Evolutionary conservation across 163 green algal species (phyloP).

Genomic region (Chloromonas sp.): DNA sequence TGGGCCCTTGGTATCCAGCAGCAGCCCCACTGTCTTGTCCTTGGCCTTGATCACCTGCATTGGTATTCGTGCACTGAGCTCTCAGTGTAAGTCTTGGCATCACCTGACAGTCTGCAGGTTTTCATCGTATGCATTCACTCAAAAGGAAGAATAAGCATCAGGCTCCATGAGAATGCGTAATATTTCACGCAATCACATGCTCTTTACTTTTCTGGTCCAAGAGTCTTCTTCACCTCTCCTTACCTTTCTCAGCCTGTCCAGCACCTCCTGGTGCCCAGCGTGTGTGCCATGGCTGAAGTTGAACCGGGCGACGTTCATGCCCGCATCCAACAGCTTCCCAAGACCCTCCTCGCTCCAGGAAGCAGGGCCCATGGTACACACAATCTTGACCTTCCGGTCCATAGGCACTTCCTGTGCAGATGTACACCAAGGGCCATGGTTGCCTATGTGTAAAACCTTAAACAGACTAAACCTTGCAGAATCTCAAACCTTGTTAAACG

Average conservation of each 20-base stretch:
- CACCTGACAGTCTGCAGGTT: too few relatives aligned
- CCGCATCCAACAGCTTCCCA: slow-evolving; percentile 35
- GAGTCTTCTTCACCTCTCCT: neutral
- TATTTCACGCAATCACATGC: too few relatives aligned
- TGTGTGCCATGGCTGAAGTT: slow-evolving; percentile 60
- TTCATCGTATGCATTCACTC: too few relatives aligned
- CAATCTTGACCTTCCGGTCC: slow-evolving; percentile 50
- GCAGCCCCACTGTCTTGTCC: slow-evolving; percentile 22
- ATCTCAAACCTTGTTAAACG: too few relatives aligned
- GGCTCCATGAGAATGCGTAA: too few relatives aligned
- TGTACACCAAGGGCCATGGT: neutral
- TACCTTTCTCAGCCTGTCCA: slow-evolving; percentile 33
- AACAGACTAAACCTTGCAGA: too few relatives aligned
- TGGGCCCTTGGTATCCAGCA: slow-evolving; percentile 64
- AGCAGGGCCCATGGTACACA: slow-evolving; percentile 49
- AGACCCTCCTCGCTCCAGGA: slow-evolving; percentile 38
- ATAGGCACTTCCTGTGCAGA: slow-evolving; percentile 23
- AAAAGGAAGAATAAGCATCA: too few relatives aligned
- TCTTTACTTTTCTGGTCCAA: too few relatives aligned
- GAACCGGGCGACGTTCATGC: slow-evolving; percentile 52
- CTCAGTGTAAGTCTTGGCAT: too few relatives aligned
- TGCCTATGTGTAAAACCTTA: too few relatives aligned
- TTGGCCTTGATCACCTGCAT: slow-evolving; percentile 26
- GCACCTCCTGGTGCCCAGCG: slow-evolving; percentile 51
- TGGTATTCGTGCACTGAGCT: too few relatives aligned